Base-by-base conservation (phyloP, 78 protist genomes). In the Dictyostelium capitatum region DNA sequence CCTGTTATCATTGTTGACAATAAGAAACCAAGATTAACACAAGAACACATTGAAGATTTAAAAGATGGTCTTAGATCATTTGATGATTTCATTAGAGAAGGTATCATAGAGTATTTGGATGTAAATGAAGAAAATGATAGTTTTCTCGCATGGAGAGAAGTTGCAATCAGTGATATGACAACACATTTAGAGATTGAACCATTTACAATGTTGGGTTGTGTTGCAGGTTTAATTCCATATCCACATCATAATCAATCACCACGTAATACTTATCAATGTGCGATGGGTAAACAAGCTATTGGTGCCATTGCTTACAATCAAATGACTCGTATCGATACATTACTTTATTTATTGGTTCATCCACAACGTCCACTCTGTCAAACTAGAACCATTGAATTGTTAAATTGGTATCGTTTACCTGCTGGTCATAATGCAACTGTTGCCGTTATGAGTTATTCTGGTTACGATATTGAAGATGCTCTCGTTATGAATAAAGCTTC, bases 141-240 rank as follows among this genome's bases (percentile, higher is more conserved):
- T 98, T 98, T 97, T 25, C 23, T 73, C 7, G 79, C 79, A 9
- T 73, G 79, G 79, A 43, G 56, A 46, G 79, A 73, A 41, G 92
- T 98, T 20, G 98, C 99, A 0, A 87, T 96, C 20, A 78, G 62
- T 15, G 48, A n/a, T 20, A 12, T n/a, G 14, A 47, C 51, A 12
- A 99, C 99, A 19, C 99, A 99, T 95, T 97, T 98, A 72, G 99
- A 99, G 82, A 99, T 99, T 91, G 99, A 99, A 92, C 99, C 99
- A 64, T 85, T 99, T 37, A 97, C 98, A 99, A 99, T 99, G 48
- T 96, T 99, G 23, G 99, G 99, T 77, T 98, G 99, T 50, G 97
- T 98, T 70, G 99, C 99, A 11, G 97, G 99, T 23, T 97, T 99
- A 92, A 98, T 99, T 53, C 99, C 99, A 30, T 99, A 99, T 98